Evolutionary conservation across 129 eudicot genomes (phyloP), one percentile per base, ranked within the genome.

Genomic region (Oenanthe sinensis): DNA sequence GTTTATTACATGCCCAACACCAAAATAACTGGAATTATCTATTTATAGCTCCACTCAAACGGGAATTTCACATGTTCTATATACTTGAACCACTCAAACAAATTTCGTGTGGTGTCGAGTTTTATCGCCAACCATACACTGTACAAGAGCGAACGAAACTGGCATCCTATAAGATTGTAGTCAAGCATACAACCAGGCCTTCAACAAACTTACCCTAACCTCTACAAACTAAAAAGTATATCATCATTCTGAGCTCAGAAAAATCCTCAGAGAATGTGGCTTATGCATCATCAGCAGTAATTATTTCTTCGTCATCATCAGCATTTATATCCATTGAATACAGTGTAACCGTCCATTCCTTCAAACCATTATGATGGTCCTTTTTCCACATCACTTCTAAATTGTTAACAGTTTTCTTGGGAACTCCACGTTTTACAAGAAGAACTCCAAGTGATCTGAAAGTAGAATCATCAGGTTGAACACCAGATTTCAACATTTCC

Each of bases 351-450:
- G 73, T 71, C 97, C 96, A 93, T 30, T 86, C 92, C 74, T 78
- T 81, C 80, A 89, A 36, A 14, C 98, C 97, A 48, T 82, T 88
- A 44, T 47, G 47, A 58, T 58, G 19, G 79, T 90, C 96, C 68
- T 79, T 68, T 80, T 82, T 94, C 88, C 98, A 82, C 85, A 55
- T 74, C 22, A 46, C 54, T 76, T 90, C 94, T 73, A 95, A 94
- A 82, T 88, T 88, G 65, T 75, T 79, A 60, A 91, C 79, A 26
- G 90, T 90, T 72, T 85, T 74, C 85, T 88, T 87, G 17, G 93
- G 82, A 70, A 95, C 91, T 28, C 98, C 97, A 26, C 92, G 89
- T 84, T 91, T 89, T 83, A 91, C 73, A 8, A 91, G 87, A 81
- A 88, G 86, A 47, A 77, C 77, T 75, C 93, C 90, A 30, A 91